Base-by-base conservation (phyloP, 2,329 filamentous ascomycete genomes). In the Coleophoma crateriformis region DNA sequence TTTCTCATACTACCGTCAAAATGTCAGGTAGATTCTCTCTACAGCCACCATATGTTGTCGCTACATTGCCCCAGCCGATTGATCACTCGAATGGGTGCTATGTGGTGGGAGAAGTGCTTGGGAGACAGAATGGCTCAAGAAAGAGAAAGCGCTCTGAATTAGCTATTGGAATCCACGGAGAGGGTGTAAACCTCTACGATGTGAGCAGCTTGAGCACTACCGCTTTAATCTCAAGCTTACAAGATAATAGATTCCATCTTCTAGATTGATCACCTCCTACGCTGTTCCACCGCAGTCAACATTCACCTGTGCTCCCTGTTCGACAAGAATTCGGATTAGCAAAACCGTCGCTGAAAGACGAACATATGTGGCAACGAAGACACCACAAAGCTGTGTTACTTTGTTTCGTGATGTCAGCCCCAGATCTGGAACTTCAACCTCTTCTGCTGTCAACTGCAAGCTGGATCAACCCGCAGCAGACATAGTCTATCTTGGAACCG, bases 151-250 rank as follows among this genome's bases (percentile, higher is more conserved):
- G 82, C 58, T 73, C 82, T 10, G 82, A 86, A 61, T 64, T 86
- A 44, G 77, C 75, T 10, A 78, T 85, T 27, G 82, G 82, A 17
- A 76, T 82, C 59, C 80, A 86, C 63, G 82, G 82, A 52, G 82
- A 85, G 61, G 78, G 80, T 4, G 71, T 82, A 3, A 85, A 82
- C 57, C 75, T 86, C 39, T 86, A 86, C 59, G 80, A 85, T 72
- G 80, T 83, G 58, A 58, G 78, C 32, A 22, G 13, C 35, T 38
- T 11, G 4, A 8, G n/a, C 7, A 7, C 19, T 19, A 15, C 17
- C 7, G 4, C 3, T n/a, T 3, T 1, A 17, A 20, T 5, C 4
- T 15, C 39, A 33, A 47, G 41, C 33, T 54, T 27, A 56, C 15
- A 10, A n/a, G 33, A 40, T 27, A 32, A 50, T 54, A 86, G 82